Evolutionary conservation across 352 stramenopile species (phyloP), one percentile per base, ranked within the genome.

Genomic region (Globisporangium sylvaticum): DNA sequence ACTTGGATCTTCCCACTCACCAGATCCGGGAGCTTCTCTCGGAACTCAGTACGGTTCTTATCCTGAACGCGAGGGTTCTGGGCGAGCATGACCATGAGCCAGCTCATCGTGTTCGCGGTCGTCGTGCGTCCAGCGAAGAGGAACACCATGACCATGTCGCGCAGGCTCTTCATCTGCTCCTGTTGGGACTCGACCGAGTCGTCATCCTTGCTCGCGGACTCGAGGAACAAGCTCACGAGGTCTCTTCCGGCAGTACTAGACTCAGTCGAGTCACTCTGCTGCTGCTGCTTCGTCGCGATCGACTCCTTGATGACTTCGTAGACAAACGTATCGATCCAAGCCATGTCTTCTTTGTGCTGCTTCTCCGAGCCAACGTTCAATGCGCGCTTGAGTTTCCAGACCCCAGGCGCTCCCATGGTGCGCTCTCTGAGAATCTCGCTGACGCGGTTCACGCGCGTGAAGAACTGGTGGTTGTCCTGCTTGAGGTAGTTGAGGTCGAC

Each of bases 121-220:
- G 88, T 96, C 65, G 95, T 86, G 29, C 84, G 77, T 4, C 84
- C 89, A 9, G 79, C 88, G 34, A 90, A 64, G 9, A 97, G 67
- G 55, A 96, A 87, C 14, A 76, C 78, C 4, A 95, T 75, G 10
- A 87, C 70, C 32, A 97, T 76, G 53, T 94, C 83, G 1, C 77
- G 64, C 27, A 96, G 66, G 53, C 84, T 79, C 31, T 80, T 83
- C 25, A 56, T 64, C 25, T 64, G 39, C 27, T n/a, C 64, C 24
- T 64, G 39, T 20, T 20, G 42, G 20, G 37, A 39, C 2, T 29
- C 12, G n/a, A 29, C 31, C 22, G 57, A 31, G 32, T 32, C 9
- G 39, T 59, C 55, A 3, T 15, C 15, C 9, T 52, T 58, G 39
- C 22, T 15, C 3, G 34, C 37, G 22, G 6, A 32, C 39, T 66